Conservation (phyloP, 2,329 filamentous ascomycete species). For the Nectriaceae sp. region DNA sequence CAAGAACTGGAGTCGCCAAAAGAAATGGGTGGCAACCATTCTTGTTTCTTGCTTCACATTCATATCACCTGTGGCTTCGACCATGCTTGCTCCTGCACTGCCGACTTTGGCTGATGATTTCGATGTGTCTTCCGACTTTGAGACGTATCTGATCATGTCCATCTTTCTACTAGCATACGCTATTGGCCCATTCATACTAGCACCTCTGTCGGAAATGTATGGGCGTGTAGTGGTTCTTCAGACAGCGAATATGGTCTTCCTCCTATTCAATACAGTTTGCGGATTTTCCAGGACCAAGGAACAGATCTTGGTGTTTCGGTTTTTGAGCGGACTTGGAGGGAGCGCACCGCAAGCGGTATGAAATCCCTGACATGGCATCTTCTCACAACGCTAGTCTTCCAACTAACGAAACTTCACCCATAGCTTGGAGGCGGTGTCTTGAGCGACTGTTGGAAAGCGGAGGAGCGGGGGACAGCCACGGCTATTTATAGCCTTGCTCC, state of each 20-base stretch:
- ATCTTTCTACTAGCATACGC: slow-evolving; percentile 61
- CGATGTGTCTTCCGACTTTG: slow-evolving; percentile 41
- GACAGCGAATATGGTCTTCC: slow-evolving; percentile 49
- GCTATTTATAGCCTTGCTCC: slow-evolving; percentile 41
- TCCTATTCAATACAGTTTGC: slow-evolving; percentile 56
- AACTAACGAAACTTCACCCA: background rate
- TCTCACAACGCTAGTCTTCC: too few species aligned
- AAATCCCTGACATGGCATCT: background rate
- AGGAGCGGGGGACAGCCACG: slow-evolving; percentile 37
- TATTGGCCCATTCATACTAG: slow-evolving; percentile 53
- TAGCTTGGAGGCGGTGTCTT: slow-evolving; percentile 47
- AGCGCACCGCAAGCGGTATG: slow-evolving; percentile 47
- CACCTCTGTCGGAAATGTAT: slow-evolving; percentile 54
- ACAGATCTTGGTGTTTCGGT: slow-evolving; percentile 52
- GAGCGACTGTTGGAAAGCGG: slow-evolving; percentile 49
- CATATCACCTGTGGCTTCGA: slow-evolving; percentile 57
- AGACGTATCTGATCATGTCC: slow-evolving; percentile 55
- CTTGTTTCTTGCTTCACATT: slow-evolving; percentile 48
- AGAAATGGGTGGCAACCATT: slow-evolving; percentile 38
- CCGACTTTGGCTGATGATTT: slow-evolving; percentile 46
- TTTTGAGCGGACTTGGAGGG: slow-evolving; percentile 49
- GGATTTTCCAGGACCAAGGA: slow-evolving; percentile 47
- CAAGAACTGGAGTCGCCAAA: slow-evolving; percentile 46
- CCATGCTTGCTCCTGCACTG: slow-evolving; percentile 51
- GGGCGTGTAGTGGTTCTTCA: slow-evolving; percentile 49